phyloP scores from a whole-genome alignment of 1,284 basidiomycete species.

The Tilletiaria anomala region DNA sequence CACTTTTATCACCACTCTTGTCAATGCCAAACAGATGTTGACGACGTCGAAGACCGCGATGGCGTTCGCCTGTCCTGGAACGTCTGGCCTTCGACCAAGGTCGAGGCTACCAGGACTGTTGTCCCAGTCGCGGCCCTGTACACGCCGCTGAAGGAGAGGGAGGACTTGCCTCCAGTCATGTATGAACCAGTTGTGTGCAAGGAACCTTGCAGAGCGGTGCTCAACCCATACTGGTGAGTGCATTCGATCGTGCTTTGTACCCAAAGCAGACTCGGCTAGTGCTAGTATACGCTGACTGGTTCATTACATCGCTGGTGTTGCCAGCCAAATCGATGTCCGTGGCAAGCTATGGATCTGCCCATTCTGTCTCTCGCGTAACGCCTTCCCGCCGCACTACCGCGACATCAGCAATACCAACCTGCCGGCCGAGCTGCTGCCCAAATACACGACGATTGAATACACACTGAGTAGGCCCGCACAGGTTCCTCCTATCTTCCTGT shows the following conservation, averaged over 20 bases:
- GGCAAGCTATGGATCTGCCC: slow-evolving; percentile 99
- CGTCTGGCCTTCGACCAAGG: slow-evolving; percentile 91
- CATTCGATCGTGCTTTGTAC: no score
- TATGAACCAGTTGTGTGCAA: slow-evolving; percentile 99
- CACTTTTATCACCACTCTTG: not conserved
- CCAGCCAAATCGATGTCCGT: slow-evolving; percentile 93
- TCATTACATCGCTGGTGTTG: no score
- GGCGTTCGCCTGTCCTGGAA: slow-evolving; percentile 64
- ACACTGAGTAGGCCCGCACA: slow-evolving; percentile 79
- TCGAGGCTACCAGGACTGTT: slow-evolving; percentile 93
- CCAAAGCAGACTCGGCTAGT: no score
- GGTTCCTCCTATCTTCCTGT: slow-evolving; percentile 89
- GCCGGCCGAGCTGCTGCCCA: slow-evolving; percentile 84
- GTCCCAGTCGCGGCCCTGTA: slow-evolving; percentile 97
- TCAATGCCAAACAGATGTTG: slow-evolving; percentile 14
- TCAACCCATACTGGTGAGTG: slow-evolving; percentile 98
- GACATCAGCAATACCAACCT: slow-evolving; percentile 95
- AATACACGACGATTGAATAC: slow-evolving; percentile 99
- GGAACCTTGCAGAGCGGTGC: slow-evolving; percentile 85
- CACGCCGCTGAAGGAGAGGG: slow-evolving; percentile 83
- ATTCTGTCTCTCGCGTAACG: slow-evolving; percentile 89
- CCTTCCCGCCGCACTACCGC: slow-evolving; percentile 97
- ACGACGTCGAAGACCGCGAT: slow-evolving; percentile 41
- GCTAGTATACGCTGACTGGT: no score
- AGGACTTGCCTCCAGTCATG: slow-evolving; percentile 85